Percentiles rank a stretch among this genome's conserved stretches.
Conservation (phyloP, 2,329 filamentous ascomycete genomes). For the Colletotrichum costaricense region DNA sequence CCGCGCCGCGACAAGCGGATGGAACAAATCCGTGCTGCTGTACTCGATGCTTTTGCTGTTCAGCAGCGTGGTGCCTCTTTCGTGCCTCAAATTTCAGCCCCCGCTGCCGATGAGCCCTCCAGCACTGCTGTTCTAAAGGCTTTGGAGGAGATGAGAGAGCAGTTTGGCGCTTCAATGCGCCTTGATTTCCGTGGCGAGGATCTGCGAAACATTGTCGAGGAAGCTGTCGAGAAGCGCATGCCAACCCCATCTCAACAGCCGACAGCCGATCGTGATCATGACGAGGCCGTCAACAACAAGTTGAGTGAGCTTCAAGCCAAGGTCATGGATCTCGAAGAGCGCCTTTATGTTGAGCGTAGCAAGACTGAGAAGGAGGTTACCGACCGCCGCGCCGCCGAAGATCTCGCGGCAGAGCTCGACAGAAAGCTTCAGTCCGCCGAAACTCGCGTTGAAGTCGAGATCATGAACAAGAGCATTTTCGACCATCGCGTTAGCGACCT, state of each 20-base stretch:
- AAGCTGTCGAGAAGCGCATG: conserved; percentile 69
- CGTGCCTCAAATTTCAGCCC: conserved; percentile 39
- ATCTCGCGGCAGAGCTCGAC: conserved; percentile 62
- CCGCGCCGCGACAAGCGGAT: conserved; percentile 81
- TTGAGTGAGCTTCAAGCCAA: conserved; percentile 70
- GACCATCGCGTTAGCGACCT: conserved; percentile 75
- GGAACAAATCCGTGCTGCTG: conserved; percentile 81
- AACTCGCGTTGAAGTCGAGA: conserved; percentile 69
- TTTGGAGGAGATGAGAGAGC: conserved; percentile 71
- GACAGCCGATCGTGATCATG: conserved; percentile 36
- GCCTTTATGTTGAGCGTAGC: conserved; percentile 58
- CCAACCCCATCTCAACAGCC: conserved; percentile 53
- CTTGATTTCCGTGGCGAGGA: conserved; percentile 62
- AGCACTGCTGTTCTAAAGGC: conserved; percentile 70
- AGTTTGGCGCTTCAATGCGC: conserved; percentile 58
- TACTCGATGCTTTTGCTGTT: conserved; percentile 78
- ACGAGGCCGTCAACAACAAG: conserved; percentile 64
- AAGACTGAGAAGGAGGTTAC: conserved; percentile 61
- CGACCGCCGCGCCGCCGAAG: conserved; percentile 63
- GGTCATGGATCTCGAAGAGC: conserved; percentile 70
- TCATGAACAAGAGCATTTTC: conserved; percentile 68
- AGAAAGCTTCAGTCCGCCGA: conserved; percentile 68
- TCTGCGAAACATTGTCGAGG: conserved; percentile 71
- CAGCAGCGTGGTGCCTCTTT: conserved; percentile 59
- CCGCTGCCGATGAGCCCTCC: conserved; percentile 48